A percentile compares a stretch with the other conserved stretches of the same genome.
Evolutionary conservation across 2,329 filamentous ascomycete species (phyloP).

Genomic region (Botryotinia narcissicola): DNA sequence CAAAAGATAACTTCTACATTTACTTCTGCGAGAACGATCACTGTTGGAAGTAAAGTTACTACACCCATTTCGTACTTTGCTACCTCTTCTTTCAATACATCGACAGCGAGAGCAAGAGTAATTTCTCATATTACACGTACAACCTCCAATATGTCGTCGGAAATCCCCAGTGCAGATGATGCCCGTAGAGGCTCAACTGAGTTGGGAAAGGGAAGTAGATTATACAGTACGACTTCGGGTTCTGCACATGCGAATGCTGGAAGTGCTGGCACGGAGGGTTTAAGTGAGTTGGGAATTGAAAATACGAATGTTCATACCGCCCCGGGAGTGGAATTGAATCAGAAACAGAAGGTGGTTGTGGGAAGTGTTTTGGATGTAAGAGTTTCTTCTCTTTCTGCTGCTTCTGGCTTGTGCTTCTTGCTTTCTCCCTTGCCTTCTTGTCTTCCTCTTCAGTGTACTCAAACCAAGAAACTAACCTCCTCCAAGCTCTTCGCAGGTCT

Average conservation of each 20-base stretch:
- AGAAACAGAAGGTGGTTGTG: constrained; percentile 53
- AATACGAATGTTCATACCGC: constrained; percentile 54
- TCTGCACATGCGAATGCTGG: not conserved
- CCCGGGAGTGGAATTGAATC: constrained; percentile 49
- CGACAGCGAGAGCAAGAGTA: not conserved
- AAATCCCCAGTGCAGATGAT: not conserved
- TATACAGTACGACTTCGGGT: not conserved
- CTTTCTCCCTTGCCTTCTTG: not conserved
- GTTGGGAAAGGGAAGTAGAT: not conserved
- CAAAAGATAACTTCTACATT: not conserved
- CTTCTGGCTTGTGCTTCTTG: not conserved
- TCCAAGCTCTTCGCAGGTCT: constrained; percentile 56
- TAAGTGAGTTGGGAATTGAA: constrained; percentile 43
- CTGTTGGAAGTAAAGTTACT: not conserved
- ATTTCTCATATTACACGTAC: not conserved
- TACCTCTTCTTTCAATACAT: not conserved
- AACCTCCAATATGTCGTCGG: not conserved
- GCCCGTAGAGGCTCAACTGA: not conserved
- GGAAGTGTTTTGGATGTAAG: constrained; percentile 55
- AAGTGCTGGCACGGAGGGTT: not conserved
- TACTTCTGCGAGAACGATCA: not conserved
- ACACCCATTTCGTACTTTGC: not conserved
- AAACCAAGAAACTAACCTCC: not conserved
- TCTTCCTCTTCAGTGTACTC: too few species aligned
- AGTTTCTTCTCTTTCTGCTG: not conserved